A percentile compares a stretch with the other conserved stretches of the same genome.
These are phyloP conservation scores for Solanum microdontum DNA, from an alignment of 257 asterid species.

Conservation along the genomic window DNA sequence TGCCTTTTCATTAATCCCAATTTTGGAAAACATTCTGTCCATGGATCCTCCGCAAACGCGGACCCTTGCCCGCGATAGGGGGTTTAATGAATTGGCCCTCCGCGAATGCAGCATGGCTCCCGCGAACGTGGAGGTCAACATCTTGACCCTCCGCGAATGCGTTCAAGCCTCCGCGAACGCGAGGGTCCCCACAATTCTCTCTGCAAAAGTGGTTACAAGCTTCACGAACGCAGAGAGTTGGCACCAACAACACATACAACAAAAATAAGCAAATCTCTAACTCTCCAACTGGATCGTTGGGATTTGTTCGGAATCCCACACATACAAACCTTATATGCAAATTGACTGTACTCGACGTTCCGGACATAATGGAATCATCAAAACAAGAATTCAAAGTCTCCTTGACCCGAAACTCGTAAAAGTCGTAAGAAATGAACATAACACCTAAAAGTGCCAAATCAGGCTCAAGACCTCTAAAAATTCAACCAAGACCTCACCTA, in stretches of 20 bases:
- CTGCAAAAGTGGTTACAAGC: background rate
- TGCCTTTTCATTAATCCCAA: background rate
- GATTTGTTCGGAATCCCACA: background rate
- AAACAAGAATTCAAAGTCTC: no score
- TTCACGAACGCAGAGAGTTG: background rate
- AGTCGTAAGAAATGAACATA: no score
- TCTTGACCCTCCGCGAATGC: background rate
- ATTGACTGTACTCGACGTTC: no score
- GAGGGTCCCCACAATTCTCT: background rate
- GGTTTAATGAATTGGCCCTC: background rate
- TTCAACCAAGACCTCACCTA: no score
- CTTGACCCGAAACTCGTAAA: no score
- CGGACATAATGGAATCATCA: background rate
- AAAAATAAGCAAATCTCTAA: background rate
- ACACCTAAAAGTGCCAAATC: no score
- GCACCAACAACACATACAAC: background rate
- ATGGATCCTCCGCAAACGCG: background rate
- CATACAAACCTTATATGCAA: background rate
- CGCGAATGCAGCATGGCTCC: background rate
- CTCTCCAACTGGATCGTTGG: background rate
- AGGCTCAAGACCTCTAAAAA: no score
- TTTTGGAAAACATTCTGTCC: background rate
- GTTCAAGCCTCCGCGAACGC: background rate
- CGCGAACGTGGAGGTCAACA: background rate
- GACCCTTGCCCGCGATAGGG: background rate